Evolutionary conservation across 2,329 filamentous ascomycete genomes (phyloP), one percentile per base, ranked within the genome.

Genomic region (Albophoma yamanashiensis): DNA sequence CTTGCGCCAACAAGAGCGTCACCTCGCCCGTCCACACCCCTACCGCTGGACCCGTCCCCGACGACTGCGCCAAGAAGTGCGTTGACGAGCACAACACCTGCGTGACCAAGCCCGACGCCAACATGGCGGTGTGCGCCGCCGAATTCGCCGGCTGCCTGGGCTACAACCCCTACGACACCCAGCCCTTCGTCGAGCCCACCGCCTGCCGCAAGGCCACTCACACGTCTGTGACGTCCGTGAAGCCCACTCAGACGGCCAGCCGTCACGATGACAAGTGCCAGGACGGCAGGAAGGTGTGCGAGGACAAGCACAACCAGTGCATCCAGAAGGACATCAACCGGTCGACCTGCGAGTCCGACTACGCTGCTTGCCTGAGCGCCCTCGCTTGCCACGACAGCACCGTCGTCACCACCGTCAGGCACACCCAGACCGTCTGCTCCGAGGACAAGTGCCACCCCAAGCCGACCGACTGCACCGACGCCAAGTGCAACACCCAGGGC

Each of bases 71-170:
- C 3, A 31, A 31, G 27, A 31, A 31, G 3, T 68, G 63, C 64
- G 34, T 12, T 20, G 43, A 58, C 4, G 15, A 34, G 17, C 62
- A 66, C 62, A 62, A 64, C 53, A 50, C 40, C 34, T 68, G 67
- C 64, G 65, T 63, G 50, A n/a, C n/a, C n/a, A 55, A 56, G n/a
- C 57, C 62, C 17, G 43, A 53, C 52, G 60, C 65, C 58, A 66
- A 69, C 65, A 61, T 61, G 61, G 58, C 67, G 8, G 27, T 25
- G 4, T 70, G 68, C 52, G 63, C 64, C 20, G 60, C 66, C 34
- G 36, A 65, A 50, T 67, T 64, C 61, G 64, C 66, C 55, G 27
- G 3, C 27, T 31, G 27, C 27, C 3, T 31, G 3, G 27, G 27
- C 27, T 31, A 31, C 27, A 31, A 31, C 27, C 27, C 27, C 27